These are phyloP conservation scores for Begonia fuchsioides DNA, from an alignment of 306 rosid species.

Conservation along the genomic window DNA sequence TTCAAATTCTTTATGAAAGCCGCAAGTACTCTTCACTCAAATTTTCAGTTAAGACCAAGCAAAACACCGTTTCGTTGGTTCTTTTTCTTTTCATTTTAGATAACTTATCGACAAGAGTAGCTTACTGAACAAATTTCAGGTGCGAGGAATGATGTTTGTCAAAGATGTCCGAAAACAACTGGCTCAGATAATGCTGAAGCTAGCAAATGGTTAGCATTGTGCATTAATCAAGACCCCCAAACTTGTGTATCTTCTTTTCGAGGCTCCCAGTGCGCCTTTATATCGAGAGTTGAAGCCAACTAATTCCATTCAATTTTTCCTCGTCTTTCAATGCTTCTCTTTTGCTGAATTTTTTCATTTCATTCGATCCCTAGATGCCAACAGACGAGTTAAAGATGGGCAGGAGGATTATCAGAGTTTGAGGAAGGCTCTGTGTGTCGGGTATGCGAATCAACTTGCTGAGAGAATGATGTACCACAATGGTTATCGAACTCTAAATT, in stretches of 20 bases:
- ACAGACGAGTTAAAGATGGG: slow-evolving; percentile 32
- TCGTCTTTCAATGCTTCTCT: not conserved
- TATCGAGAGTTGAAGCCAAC: too few relatives aligned
- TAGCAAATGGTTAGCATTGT: slow-evolving; percentile 57
- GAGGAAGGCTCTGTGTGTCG: slow-evolving; percentile 86
- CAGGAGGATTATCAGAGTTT: slow-evolving; percentile 38
- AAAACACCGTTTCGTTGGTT: too few relatives aligned
- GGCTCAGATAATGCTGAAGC: slow-evolving; percentile 75
- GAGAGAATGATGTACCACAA: slow-evolving; percentile 93
- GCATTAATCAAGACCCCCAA: not conserved
- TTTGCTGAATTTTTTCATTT: slow-evolving; percentile 4
- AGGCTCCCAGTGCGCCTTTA: too few relatives aligned
- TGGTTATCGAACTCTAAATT: slow-evolving; percentile 86
- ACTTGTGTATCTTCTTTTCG: too few relatives aligned
- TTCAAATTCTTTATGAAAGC: too few relatives aligned
- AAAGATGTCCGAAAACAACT: slow-evolving; percentile 82
- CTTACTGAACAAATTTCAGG: slow-evolving; percentile 28
- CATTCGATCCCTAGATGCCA: slow-evolving; percentile 28
- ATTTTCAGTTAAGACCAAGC: too few relatives aligned
- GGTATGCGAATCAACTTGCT: slow-evolving; percentile 91
- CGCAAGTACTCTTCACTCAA: too few relatives aligned
- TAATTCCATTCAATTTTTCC: too few relatives aligned
- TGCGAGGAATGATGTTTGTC: slow-evolving; percentile 87
- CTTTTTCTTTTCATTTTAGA: too few relatives aligned
- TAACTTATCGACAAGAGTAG: too few relatives aligned